Conservation (phyloP, 2,329 filamentous ascomycete species). For the Paracorniculantispora psalliotae region DNA sequence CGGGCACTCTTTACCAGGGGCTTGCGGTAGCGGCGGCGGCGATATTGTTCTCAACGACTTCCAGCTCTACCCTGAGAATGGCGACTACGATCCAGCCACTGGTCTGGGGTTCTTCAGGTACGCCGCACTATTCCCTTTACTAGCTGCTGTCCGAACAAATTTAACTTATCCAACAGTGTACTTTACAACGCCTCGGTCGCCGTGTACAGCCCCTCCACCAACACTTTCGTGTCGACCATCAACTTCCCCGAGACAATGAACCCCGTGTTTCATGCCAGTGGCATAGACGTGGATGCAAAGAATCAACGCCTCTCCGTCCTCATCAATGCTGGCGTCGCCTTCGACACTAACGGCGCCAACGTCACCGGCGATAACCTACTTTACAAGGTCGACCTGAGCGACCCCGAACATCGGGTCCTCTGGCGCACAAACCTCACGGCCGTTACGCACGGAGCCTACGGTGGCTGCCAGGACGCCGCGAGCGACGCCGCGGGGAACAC, state of each 20-base stretch:
- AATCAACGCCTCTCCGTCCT: conserved; percentile 30
- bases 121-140: neutral
- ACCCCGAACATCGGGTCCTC: conserved; percentile 17
- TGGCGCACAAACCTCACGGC: conserved; percentile 31
- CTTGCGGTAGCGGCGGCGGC: neutral
- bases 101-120: conserved; percentile 19
- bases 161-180: neutral
- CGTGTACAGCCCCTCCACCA: neutral
- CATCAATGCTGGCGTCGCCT: conserved; percentile 30
- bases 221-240: conserved; percentile 20
- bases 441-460: conserved; percentile 25
- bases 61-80: conserved; percentile 20
- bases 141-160: neutral
- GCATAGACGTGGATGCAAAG: conserved; percentile 28
- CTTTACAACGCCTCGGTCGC: neutral
- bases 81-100: conserved; percentile 18
- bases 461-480: conserved; percentile 36
- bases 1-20: neutral
- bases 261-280: conserved; percentile 21
- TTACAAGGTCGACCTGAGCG: conserved; percentile 29
- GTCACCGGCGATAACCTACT: conserved; percentile 33
- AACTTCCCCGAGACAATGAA: conserved; percentile 24
- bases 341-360: conserved; percentile 29
- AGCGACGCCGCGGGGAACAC: conserved; percentile 31
- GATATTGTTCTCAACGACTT: neutral